Conservation (phyloP, 441 rosid species). For the Macaranga tanarius region DNA sequence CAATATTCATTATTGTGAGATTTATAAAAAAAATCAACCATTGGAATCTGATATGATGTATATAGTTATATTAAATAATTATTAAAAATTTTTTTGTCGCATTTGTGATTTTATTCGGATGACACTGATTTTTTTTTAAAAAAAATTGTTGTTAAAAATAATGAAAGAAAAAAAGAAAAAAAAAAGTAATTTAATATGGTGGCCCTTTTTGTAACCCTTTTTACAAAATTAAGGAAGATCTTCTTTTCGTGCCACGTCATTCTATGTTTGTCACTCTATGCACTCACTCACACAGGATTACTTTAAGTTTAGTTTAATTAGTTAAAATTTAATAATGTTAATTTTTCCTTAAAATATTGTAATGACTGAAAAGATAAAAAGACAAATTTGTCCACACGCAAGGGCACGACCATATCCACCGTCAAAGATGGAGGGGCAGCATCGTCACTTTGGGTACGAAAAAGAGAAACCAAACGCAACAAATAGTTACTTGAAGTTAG, state of each 20-base stretch:
- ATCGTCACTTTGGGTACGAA: not conserved
- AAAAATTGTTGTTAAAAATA: too few species aligned
- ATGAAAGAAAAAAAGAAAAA: not conserved
- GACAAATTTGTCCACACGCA: slow-evolving; percentile 18
- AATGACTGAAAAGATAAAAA: not conserved
- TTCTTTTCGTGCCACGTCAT: slow-evolving; percentile 26
- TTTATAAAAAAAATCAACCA: too few species aligned
- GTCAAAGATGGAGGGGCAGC: not conserved
- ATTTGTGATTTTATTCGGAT: too few species aligned
- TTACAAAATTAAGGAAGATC: slow-evolving; percentile 30
- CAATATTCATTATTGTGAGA: too few species aligned
- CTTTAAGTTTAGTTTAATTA: not conserved
- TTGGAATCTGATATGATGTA: too few species aligned
- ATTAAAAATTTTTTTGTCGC: too few species aligned
- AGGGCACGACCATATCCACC: too few species aligned
- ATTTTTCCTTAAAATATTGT: not conserved
- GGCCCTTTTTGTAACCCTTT: not conserved
- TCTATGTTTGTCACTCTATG: not conserved
- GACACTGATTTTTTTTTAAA: too few species aligned
- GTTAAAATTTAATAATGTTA: not conserved
- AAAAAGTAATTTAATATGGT: not conserved
- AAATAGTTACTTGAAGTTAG: not conserved
- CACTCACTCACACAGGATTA: slow-evolving; percentile 12
- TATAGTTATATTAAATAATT: too few species aligned
- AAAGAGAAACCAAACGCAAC: not conserved